These are phyloP conservation scores for Phylloboletellus chloephorus DNA, from an alignment of 1,284 basidiomycete genomes.

Conservation along the genomic window DNA sequence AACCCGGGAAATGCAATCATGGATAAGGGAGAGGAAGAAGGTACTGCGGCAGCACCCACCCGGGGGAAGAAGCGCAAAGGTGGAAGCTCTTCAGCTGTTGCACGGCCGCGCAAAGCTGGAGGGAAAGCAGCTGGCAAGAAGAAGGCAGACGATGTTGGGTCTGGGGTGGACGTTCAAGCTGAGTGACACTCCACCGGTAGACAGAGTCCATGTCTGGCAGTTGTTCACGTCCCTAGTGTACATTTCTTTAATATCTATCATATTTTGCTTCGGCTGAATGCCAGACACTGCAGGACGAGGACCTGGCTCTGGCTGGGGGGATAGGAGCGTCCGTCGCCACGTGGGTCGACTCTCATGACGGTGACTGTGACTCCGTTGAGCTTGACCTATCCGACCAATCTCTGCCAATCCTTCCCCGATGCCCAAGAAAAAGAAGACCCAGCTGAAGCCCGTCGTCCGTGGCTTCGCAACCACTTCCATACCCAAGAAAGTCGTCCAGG, in stretches of 20 bases:
- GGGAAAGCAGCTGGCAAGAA: slow-evolving; percentile 31
- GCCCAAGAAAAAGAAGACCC: slow-evolving; percentile 86
- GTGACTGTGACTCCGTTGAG: too few species aligned
- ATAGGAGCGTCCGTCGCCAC: too few species aligned
- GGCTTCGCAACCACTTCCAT: slow-evolving; percentile 88
- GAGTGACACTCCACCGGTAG: too few species aligned
- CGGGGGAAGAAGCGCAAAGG: slow-evolving; percentile 36
- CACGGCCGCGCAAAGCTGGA: slow-evolving; percentile 29
- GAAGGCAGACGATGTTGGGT: slow-evolving; percentile 27
- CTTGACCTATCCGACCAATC: background rate
- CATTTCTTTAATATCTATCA: slow-evolving; percentile 28
- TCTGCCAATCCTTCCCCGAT: slow-evolving; percentile 34
- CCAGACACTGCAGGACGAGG: too few species aligned
- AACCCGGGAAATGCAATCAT: slow-evolving; percentile 18
- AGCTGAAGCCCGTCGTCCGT: slow-evolving; percentile 67
- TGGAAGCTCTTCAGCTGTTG: slow-evolving; percentile 17
- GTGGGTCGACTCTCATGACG: too few species aligned
- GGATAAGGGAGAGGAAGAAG: slow-evolving; percentile 38
- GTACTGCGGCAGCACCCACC: slow-evolving; percentile 12
- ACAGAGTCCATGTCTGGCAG: too few species aligned
- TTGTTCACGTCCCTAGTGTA: slow-evolving; percentile 28
- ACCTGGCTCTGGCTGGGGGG: too few species aligned
- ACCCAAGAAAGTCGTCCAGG: slow-evolving; percentile 66
- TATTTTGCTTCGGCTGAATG: slow-evolving; percentile 9
- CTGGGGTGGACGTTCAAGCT: slow-evolving; percentile 26